phyloP scores from a whole-genome alignment of 306 rosid species.

The Lathyrus sativus region DNA sequence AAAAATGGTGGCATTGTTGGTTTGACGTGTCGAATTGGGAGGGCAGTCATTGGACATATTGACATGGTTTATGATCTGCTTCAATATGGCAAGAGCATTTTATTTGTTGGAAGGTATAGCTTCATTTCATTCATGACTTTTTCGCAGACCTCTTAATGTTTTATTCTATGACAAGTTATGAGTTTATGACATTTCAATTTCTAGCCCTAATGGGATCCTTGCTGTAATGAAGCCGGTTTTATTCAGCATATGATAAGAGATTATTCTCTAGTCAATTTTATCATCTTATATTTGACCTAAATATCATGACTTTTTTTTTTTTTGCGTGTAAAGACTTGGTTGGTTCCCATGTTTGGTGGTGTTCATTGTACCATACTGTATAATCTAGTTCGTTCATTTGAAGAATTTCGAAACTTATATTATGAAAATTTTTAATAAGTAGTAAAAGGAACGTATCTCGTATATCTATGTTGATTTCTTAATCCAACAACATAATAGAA shows the following conservation, averaged over 20 bases:
- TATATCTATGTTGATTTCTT: not conserved
- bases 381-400: too few relatives aligned
- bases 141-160: not conserved
- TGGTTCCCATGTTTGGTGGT: conserved; percentile 21
- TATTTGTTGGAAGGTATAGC: conserved; percentile 67
- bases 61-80: conserved; percentile 70
- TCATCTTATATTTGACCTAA: not conserved
- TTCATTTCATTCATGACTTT: not conserved
- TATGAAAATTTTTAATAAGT: not conserved
- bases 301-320: not conserved
- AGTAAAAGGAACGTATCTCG: conserved; percentile 16
- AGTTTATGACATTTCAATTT: conserved; percentile 20
- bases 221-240: not conserved
- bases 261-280: conserved; percentile 1
- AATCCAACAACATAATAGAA: not conserved
- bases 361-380: not conserved
- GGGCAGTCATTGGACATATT: conserved; percentile 63
- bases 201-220: not conserved
- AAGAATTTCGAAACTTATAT: too few relatives aligned
- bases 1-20: conserved; percentile 63
- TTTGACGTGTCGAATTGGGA: conserved; percentile 73
- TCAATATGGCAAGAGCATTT: conserved; percentile 69
- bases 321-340: conserved; percentile 1
- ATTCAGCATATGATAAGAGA: conserved; percentile 21
- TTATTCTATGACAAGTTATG: not conserved